These are phyloP conservation scores for Allium fistulosum DNA, from an alignment of 106 monocot species.

Conservation along the genomic window DNA sequence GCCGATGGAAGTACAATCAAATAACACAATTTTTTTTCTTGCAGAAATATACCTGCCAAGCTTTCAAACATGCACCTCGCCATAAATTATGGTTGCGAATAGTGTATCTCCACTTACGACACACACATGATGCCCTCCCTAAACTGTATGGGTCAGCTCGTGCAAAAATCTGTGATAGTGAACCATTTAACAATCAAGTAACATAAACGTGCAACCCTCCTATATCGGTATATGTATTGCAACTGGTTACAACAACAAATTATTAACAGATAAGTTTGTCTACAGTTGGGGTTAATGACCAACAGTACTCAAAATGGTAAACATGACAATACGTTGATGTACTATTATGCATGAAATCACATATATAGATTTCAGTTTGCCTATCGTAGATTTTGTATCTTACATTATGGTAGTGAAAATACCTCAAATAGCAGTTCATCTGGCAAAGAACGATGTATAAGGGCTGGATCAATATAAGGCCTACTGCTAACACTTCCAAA, in stretches of 20 bases:
- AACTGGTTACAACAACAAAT: too few species aligned
- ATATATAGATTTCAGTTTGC: too few species aligned
- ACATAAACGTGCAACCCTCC: too few species aligned
- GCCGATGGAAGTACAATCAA: constrained; percentile 1
- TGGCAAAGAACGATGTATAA: constrained; percentile 81
- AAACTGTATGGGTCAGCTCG: constrained; percentile 67
- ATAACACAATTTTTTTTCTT: not conserved
- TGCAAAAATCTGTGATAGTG: constrained; percentile 53
- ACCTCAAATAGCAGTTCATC: constrained; percentile 95
- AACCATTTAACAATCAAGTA: too few species aligned
- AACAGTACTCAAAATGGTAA: too few species aligned
- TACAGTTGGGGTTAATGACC: too few species aligned
- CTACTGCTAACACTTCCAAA: constrained; percentile 74
- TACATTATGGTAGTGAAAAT: not conserved
- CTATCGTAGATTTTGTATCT: too few species aligned
- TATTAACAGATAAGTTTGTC: too few species aligned
- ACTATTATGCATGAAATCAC: too few species aligned
- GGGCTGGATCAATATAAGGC: constrained; percentile 67
- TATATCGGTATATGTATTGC: too few species aligned
- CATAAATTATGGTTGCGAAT: constrained; percentile 80
- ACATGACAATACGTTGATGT: too few species aligned
- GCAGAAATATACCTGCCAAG: constrained; percentile 72
- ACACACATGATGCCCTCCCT: constrained; percentile 91
- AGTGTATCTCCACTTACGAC: constrained; percentile 91
- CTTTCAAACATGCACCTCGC: constrained; percentile 79